Conservation (phyloP, 805 yeast genomes). For the Yamadazyma laniorum region DNA sequence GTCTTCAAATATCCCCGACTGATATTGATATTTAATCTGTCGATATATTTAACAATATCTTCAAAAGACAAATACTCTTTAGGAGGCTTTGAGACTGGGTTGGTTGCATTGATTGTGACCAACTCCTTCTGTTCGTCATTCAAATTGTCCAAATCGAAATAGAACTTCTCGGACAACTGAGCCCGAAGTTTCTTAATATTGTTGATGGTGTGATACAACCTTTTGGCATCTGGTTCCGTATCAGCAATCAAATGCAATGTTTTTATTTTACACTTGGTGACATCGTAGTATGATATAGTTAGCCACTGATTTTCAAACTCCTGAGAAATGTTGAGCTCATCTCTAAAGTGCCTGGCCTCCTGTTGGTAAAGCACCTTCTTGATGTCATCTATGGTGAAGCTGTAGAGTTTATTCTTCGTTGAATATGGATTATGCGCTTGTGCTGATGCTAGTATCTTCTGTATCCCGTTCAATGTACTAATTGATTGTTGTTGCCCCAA, state of each 20-base stretch:
- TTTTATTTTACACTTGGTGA: slow-evolving; percentile 61
- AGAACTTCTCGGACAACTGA: slow-evolving; percentile 58
- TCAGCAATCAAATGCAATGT: slow-evolving; percentile 78
- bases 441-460: slow-evolving; percentile 16
- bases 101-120: slow-evolving; percentile 21
- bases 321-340: slow-evolving; percentile 71
- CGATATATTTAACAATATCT: slow-evolving; percentile 65
- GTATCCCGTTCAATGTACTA: slow-evolving; percentile 10
- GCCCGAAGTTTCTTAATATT: slow-evolving; percentile 63
- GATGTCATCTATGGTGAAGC: slow-evolving; percentile 57
- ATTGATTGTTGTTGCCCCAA: slow-evolving; percentile 23
- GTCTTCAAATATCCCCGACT: slow-evolving; percentile 48
- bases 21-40: slow-evolving; percentile 69
- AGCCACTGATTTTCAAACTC: slow-evolving; percentile 73
- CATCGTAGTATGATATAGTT: slow-evolving; percentile 68
- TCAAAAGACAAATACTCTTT: slow-evolving; percentile 51
- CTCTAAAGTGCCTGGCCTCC: slow-evolving; percentile 82
- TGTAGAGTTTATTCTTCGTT: slow-evolving; percentile 5
- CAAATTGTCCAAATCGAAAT: slow-evolving; percentile 37
- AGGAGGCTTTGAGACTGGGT: slow-evolving; percentile 6
- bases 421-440: slow-evolving; percentile 8
- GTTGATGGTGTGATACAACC: slow-evolving; percentile 55
- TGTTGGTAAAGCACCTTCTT: slow-evolving; percentile 58
- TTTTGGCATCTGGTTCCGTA: slow-evolving; percentile 55
- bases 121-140: slow-evolving; percentile 27